Conservation (phyloP, 345 rosid genomes). For the Bruguiera parviflora region DNA sequence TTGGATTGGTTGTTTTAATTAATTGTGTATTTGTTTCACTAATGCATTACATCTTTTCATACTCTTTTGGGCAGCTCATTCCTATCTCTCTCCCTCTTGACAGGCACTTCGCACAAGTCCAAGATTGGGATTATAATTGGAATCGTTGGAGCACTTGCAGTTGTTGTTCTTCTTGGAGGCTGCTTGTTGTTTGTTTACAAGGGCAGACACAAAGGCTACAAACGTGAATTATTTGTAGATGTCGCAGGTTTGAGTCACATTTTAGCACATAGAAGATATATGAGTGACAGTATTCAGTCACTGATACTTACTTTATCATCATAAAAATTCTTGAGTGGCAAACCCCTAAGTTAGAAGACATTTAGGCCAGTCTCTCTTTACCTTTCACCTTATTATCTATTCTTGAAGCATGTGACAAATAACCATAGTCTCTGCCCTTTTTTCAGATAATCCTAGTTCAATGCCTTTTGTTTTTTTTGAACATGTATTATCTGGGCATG, state of each 20-base stretch:
- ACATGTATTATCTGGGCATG: not conserved
- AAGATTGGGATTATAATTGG: conserved; percentile 68
- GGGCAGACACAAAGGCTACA: conserved; percentile 61
- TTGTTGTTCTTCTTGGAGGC: conserved; percentile 51
- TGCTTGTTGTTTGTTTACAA: conserved; percentile 51
- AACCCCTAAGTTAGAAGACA: too few species aligned
- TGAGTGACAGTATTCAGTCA: not conserved
- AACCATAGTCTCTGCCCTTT: not conserved
- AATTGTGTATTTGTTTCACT: not conserved
- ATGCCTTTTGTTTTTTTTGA: not conserved
- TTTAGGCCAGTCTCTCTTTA: not conserved
- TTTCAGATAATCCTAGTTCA: not conserved
- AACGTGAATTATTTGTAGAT: conserved; percentile 79
- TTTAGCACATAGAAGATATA: not conserved
- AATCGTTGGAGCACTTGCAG: conserved; percentile 52
- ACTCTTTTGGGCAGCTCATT: not conserved
- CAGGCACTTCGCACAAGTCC: conserved; percentile 65
- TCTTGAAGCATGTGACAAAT: too few species aligned
- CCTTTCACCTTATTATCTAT: not conserved
- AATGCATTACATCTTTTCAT: not conserved
- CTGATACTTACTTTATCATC: not conserved
- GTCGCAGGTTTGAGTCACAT: conserved; percentile 63
- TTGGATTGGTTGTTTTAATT: conserved; percentile 12
- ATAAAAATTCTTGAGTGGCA: too few species aligned
- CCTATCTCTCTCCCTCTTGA: conserved; percentile 9